phyloP scores from a whole-genome alignment of 2,329 filamentous ascomycete species.

The Diplodia mutila region DNA sequence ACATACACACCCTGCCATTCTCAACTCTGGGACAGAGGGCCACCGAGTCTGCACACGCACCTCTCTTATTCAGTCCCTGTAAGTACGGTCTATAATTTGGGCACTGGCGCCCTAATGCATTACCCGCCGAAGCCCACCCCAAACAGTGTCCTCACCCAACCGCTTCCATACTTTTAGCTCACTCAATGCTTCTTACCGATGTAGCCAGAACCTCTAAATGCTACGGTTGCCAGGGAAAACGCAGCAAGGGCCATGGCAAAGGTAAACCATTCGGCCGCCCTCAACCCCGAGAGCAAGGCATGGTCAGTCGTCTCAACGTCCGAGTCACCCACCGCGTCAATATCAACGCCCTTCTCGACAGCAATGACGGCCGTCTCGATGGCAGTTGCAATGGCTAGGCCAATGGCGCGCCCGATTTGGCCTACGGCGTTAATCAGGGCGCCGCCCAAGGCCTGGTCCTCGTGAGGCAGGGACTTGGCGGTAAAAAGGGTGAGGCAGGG shows the following conservation, averaged over 20 bases:
- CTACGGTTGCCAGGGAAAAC: constrained; percentile 1
- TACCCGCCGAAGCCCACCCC: too few relatives aligned
- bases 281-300: constrained; percentile 37
- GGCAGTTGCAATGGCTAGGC: constrained; percentile 65
- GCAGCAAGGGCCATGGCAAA: constrained; percentile 7
- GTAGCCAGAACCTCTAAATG: constrained; percentile 36
- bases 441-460: constrained; percentile 67
- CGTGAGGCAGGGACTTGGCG: constrained; percentile 60
- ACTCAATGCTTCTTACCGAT: constrained; percentile 29
- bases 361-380: constrained; percentile 65
- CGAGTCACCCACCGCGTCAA: constrained; percentile 28
- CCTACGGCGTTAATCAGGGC: constrained; percentile 67
- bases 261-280: constrained; percentile 17
- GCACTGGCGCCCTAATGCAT: too few relatives aligned
- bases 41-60: too few relatives aligned
- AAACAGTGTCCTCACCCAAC: background rate
- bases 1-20: too few relatives aligned
- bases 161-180: too few relatives aligned
- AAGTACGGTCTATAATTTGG: too few relatives aligned
- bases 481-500: constrained; percentile 68
- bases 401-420: constrained; percentile 65
- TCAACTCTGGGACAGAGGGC: too few relatives aligned
- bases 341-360: constrained; percentile 43
- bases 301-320: constrained; percentile 25
- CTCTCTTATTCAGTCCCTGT: too few relatives aligned